A percentile compares a stretch with the other conserved stretches of the same genome.
Evolutionary conservation across 371 early-diverging fungal species (phyloP).

Genomic region (Batrachochytrium dendrobatidis): DNA sequence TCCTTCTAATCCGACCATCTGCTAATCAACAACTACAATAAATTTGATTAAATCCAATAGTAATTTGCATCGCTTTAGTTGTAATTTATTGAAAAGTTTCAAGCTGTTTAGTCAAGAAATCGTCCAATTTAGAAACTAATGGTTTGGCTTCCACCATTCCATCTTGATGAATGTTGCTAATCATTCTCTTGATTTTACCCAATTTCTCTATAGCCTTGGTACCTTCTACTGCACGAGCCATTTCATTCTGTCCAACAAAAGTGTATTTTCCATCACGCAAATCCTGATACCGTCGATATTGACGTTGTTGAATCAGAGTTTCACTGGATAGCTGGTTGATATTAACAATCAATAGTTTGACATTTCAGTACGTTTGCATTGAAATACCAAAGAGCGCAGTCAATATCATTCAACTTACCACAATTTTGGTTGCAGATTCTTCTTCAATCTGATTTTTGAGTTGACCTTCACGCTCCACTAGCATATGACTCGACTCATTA

Average conservation of each 20-base stretch:
- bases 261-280: conserved; percentile 30
- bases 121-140: conserved; percentile 11
- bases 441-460: conserved; percentile 23
- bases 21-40: too few relatives aligned
- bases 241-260: conserved; percentile 21
- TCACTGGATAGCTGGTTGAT: conserved; percentile 23
- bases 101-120: conserved; percentile 17
- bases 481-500: conserved; percentile 8
- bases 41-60: too few relatives aligned
- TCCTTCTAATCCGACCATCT: too few relatives aligned
- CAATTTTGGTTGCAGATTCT: conserved; percentile 12
- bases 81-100: conserved; percentile 15
- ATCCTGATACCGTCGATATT: conserved; percentile 33
- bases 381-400: neutral
- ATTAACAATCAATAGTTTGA: neutral
- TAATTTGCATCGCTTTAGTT: too few relatives aligned
- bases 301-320: conserved; percentile 32
- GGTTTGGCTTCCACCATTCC: neutral
- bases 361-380: neutral
- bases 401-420: conserved; percentile 12
- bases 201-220: conserved; percentile 5
- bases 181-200: neutral
- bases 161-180: neutral
- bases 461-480: conserved; percentile 19
- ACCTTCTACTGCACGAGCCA: conserved; percentile 20